These are phyloP conservation scores for Saccharum spontaneum DNA, from an alignment of 176 grass and related monocot species.

Conservation along the genomic window DNA sequence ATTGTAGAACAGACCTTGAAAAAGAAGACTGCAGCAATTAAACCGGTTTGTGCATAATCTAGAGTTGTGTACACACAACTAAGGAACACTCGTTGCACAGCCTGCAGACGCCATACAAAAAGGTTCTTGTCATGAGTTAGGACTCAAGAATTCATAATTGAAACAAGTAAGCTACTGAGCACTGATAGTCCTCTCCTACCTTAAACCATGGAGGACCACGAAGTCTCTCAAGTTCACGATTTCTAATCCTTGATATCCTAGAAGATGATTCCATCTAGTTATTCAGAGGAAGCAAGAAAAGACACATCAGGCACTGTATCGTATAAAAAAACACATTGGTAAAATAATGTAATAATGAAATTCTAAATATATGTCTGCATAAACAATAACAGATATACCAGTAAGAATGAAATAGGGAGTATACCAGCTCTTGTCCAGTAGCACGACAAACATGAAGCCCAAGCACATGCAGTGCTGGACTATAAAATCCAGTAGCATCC, in stretches of 20 bases:
- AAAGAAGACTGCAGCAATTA: slow-evolving; percentile 99
- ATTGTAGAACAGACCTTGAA: slow-evolving; percentile 75
- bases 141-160: background rate
- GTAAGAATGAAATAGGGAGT: slow-evolving; percentile 24
- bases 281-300: slow-evolving; percentile 28
- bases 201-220: slow-evolving; percentile 90
- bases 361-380: background rate
- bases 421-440: slow-evolving; percentile 96
- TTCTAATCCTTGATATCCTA: slow-evolving; percentile 96
- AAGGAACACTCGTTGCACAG: slow-evolving; percentile 75
- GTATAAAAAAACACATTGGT: background rate
- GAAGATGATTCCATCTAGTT: slow-evolving; percentile 98
- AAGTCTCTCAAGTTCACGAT: slow-evolving; percentile 75
- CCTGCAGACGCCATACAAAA: slow-evolving; percentile 50
- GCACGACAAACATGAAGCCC: slow-evolving; percentile 95
- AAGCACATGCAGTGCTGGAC: slow-evolving; percentile 74
- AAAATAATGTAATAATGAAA: slow-evolving; percentile 8
- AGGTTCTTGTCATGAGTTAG: slow-evolving; percentile 6
- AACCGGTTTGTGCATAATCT: slow-evolving; percentile 96
- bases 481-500: slow-evolving; percentile 91
- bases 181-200: slow-evolving; percentile 44
- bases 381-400: slow-evolving; percentile 25
- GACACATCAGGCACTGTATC: slow-evolving; percentile 33
- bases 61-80: slow-evolving; percentile 76
- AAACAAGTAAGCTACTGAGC: slow-evolving; percentile 28